Evolutionary conservation across 768 basidiomycete genomes (phyloP).

Genomic region (Lentinula sp.): DNA sequence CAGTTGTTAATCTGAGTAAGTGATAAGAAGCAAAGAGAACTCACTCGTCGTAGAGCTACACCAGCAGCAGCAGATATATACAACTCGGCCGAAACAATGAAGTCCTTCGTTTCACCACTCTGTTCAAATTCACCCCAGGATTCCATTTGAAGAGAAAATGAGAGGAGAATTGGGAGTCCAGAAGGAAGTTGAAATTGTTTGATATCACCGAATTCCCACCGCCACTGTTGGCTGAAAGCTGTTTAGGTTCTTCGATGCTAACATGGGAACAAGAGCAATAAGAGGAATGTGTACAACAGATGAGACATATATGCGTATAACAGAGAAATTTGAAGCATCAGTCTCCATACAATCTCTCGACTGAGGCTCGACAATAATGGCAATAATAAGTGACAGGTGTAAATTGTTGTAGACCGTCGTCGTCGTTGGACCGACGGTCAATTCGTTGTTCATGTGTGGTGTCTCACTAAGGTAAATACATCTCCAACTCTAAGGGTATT

Average conservation of each 20-base stretch:
- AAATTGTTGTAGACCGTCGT: too few species aligned
- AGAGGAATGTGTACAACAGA: not conserved
- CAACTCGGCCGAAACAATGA: constrained; percentile 56
- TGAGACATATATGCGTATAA: not conserved
- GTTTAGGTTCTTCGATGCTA: not conserved
- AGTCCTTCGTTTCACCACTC: constrained; percentile 35
- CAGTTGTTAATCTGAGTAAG: not conserved
- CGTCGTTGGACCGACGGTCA: not conserved
- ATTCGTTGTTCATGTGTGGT: not conserved
- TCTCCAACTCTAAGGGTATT: constrained; percentile 1
- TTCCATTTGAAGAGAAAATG: constrained; percentile 19
- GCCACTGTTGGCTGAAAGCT: not conserved
- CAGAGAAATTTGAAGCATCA: not conserved
- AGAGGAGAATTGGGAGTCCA: not conserved
- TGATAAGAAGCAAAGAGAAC: constrained; percentile 4
- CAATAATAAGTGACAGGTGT: too few species aligned
- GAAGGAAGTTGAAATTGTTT: not conserved
- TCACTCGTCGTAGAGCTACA: constrained; percentile 52
- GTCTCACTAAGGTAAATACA: not conserved
- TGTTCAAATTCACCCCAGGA: constrained; percentile 23
- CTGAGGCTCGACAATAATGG: too few species aligned
- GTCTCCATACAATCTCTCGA: not conserved
- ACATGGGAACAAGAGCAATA: not conserved
- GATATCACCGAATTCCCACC: not conserved
- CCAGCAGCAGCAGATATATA: constrained; percentile 51